phyloP scores from a whole-genome alignment of 2,329 filamentous ascomycete species.

The Verticillium klebahnii region DNA sequence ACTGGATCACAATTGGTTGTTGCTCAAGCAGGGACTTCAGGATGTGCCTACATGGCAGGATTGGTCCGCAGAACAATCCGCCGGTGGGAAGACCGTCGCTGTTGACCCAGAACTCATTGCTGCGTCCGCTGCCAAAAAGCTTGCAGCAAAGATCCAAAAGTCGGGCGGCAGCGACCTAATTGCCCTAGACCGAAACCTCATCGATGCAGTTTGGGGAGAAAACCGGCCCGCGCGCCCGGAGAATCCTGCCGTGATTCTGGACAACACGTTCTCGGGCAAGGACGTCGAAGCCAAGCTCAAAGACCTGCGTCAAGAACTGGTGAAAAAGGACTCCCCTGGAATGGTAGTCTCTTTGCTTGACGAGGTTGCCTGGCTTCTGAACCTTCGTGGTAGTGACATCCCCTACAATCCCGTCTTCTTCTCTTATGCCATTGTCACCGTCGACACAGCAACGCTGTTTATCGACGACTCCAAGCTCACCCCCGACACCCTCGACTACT shows the following conservation, averaged over 20 bases:
- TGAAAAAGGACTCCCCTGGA: constrained; percentile 82
- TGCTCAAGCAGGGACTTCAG: constrained; percentile 89
- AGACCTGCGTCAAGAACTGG: constrained; percentile 84
- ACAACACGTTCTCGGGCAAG: constrained; percentile 74
- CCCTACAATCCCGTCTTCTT: constrained; percentile 99
- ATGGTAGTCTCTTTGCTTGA: constrained; percentile 94
- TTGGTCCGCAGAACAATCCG: constrained; percentile 85
- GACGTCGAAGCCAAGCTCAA: constrained; percentile 75
- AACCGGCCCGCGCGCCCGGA: constrained; percentile 69
- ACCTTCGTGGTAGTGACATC: constrained; percentile 89
- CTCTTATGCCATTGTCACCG: constrained; percentile 86
- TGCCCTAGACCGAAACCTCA: constrained; percentile 73
- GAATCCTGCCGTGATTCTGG: constrained; percentile 70
- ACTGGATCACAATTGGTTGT: constrained; percentile 83
- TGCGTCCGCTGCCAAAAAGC: constrained; percentile 56
- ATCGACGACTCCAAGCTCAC: constrained; percentile 76
- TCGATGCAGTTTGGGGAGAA: constrained; percentile 85
- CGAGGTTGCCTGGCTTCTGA: constrained; percentile 98
- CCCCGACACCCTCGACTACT: constrained; percentile 62
- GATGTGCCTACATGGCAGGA: constrained; percentile 97
- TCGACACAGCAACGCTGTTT: constrained; percentile 72
- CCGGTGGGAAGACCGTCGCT: constrained; percentile 80
- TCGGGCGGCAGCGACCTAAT: constrained; percentile 74
- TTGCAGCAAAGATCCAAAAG: constrained; percentile 82
- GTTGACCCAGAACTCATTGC: constrained; percentile 89